Evolutionary conservation across 75 land plant genomes (phyloP), one percentile per base, ranked within the genome.

Genomic region (Pinus tabuliformis): DNA sequence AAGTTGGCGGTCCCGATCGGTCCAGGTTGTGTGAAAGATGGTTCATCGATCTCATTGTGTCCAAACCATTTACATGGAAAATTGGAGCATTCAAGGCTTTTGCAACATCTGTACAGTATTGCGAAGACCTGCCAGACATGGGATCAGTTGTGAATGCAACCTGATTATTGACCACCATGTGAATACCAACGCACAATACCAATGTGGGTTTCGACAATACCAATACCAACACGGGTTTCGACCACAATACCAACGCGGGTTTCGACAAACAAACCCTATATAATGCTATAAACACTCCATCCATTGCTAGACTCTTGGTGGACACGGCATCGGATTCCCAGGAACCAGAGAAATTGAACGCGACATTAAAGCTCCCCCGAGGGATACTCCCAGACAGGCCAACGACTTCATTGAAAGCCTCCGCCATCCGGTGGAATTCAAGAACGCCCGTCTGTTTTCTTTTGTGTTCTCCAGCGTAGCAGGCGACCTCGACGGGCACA

Each of bases 301-400:
- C 95, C 71, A 87, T 71, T 17, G 81, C 90, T 72, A 93, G 89
- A 58, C 79, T 68, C 73, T 93, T 93, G 56, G 95, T 93, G 11
- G 85, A 30, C 52, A 80, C 77, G 39, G 93, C 82, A 80, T 93
- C 93, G n/a, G 76, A 52, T 62, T 91, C 87, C 83, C 83, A 82
- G 13, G 84, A 79, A 24, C 93, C 93, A 65, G 87, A 81, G 72
- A 89, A 89, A 74, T 81, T 85, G 80, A 91, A 93, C 62, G 80
- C 82, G 22, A 88, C 56, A 78, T 83, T 93, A 54, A 93, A 91
- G 59, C 85, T 77, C 56, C 95, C 95, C 61, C 87, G 81, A 54
- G 95, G 89, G 58, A 81, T 60, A 14, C 63, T 83, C 62, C 89
- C 95, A 12, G 87, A 77, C 18, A 93, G 62, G 70, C 42, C 21